Base-by-base conservation (phyloP, 1,284 basidiomycete species). In the Dichomitus squalens region DNA sequence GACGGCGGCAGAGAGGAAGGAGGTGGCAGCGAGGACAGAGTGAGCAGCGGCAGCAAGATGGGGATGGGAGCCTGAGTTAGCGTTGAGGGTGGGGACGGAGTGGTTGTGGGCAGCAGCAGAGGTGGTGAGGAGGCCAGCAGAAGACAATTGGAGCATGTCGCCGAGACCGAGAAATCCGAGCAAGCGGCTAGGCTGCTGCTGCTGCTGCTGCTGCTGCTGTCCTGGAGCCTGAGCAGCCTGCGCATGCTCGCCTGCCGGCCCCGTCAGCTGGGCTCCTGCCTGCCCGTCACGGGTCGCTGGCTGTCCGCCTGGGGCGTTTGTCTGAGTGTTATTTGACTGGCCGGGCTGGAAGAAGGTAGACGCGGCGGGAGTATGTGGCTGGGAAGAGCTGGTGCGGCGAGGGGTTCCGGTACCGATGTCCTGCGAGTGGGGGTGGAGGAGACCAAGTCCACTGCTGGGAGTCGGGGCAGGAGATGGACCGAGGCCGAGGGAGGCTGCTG, bases 131-230 rank as follows among this genome's bases (percentile, higher is more conserved):
- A 59, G 59, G 46, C 60, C 63, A 14, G 68, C 58, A 23, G 71
- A 70, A 46, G 66, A 59, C 39, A 64, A 44, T 29, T 55, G 62
- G 25, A 73, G 61, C 58, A 69, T 74, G n/a, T 75, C 72, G 4
- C 67, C 64, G 44, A 74, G 66, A 53, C 67, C 65, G 46, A 74
- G 66, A 57, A 74, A 71, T 5, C 64, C 68, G 31, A 70, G 66
- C 66, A 56, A 12, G 61, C 35, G 11, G 60, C 53, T 16, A 60
- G 65, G 34, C 43, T 20, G 58, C 31, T 18, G 51, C 31, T 25
- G 29, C 38, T 18, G 21, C 29, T 31, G 29, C 5, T 11, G 6
- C 29, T 31, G 29, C 29, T 31, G 29, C 29, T 31, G 6, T 11
- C 29, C 29, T 11, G 29, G 41, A 12, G 53, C 43, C 38, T 31